A percentile compares a stretch with the other conserved stretches of the same genome.
Conservation (phyloP, 129 eudicot genomes). For the Saposhnikovia divaricata region DNA sequence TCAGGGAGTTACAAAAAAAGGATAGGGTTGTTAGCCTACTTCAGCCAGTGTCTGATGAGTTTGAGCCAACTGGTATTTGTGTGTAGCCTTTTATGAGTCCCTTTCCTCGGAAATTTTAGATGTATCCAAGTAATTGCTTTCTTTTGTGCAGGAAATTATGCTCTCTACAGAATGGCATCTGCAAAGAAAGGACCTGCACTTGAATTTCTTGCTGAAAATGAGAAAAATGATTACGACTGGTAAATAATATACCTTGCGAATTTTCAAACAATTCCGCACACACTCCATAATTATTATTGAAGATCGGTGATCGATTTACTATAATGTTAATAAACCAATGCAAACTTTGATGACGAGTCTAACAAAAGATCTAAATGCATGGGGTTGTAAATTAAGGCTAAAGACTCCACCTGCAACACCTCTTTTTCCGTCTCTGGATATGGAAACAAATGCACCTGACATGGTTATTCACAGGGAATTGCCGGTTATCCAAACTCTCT, state of each 20-base stretch:
- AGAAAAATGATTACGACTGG: constrained; percentile 76
- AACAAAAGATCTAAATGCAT: background rate
- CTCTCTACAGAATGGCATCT: constrained; percentile 46
- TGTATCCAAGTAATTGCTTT: background rate
- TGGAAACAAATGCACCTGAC: constrained; percentile 53
- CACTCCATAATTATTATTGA: background rate
- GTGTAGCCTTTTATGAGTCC: background rate
- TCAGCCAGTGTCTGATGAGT: constrained; percentile 72
- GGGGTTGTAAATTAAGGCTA: constrained; percentile 34
- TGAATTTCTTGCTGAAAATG: constrained; percentile 44
- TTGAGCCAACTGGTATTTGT: constrained; percentile 50
- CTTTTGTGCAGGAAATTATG: constrained; percentile 43
- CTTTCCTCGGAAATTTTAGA: no score
- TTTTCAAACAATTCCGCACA: background rate
- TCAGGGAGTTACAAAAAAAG: constrained; percentile 55
- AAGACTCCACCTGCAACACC: constrained; percentile 91
- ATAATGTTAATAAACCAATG: background rate
- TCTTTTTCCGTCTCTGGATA: constrained; percentile 69
- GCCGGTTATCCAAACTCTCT: constrained; percentile 61
- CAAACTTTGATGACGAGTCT: background rate
- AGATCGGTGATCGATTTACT: background rate
- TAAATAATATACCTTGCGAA: background rate
- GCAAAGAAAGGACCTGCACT: constrained; percentile 47
- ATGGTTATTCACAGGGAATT: constrained; percentile 58
- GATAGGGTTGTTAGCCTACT: constrained; percentile 52